Evolutionary conservation across 148 eudicot species (phyloP), one percentile per base, ranked within the genome.

Genomic region (Pouteria glomerata): DNA sequence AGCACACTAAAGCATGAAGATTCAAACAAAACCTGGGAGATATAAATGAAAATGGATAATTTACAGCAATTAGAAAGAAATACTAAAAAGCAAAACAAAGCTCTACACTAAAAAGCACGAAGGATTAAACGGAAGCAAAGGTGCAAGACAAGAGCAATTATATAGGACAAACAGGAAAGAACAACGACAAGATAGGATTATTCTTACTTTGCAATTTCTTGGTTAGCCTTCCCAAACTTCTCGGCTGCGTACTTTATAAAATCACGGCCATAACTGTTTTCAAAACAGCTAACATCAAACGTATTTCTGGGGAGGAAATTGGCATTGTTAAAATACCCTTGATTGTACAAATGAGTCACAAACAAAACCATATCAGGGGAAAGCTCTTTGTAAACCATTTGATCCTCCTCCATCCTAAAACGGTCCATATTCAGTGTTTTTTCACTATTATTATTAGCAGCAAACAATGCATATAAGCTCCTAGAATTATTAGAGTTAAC

Each of bases 191-290:
- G 10, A 14, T 6, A 29, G 33, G 60, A 47, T 2, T 27, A 16
- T 53, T 66, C 90, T 81, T 83, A 91, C 97, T 72, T 78, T 4
- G 86, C 75, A 63, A 89, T 84, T 53, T 87, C 87, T 55, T 79
- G 87, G 45, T 84, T 74, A 64, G 87, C 86, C 70, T 63, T 63
- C n/a, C 88, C 94, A 77, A 84, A 91, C 62, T 74, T 78, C 86
- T 82, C 87, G 3, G 88, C 82, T 4, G 88, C 92, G 72, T n/a
- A 70, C 84, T 78, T 84, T 6, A 91, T 31, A 60, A 72, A 91
- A 47, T 79, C 78, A 30, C 86, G 82, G 14, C 78, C 97, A 80
- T 84, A 87, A 23, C 73, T 78, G 52, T 69, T 74, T 82, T 82
- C 78, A 27, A 91, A 91, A 71, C 80, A 76, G 58, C 71, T 72